Base-by-base conservation (phyloP, 768 basidiomycete species). In the Tulasnella sp. region DNA sequence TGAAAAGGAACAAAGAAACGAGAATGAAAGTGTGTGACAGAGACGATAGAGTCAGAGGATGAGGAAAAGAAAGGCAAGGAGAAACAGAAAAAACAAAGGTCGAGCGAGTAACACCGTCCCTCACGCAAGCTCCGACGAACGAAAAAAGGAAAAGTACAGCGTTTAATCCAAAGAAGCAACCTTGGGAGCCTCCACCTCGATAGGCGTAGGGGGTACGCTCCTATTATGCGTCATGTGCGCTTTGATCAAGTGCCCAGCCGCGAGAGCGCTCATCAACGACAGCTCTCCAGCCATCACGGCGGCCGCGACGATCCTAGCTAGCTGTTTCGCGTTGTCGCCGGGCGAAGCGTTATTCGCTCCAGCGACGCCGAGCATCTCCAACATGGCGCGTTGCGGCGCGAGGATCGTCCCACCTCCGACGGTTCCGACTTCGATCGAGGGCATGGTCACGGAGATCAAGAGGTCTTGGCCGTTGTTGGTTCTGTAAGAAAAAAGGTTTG, bases 201-300 rank as follows among this genome's bases (percentile, higher is more conserved):
- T 39, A 25, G 95, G 95, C 0, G 95, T 97, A 76, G 89, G 91
- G n/a, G 91, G 87, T 80, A 89, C 90, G 72, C 91, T 92, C 75
- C 96, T 88, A 82, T 99, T 99, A 85, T 96, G 95, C 45, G 89
- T 90, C 83, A 97, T 88, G 82, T 97, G 96, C 31, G 96, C 96
- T 42, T 92, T 88, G 80, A 99, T 94, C 78, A 99, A 87, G 81
- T 97, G 95, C 0, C 97, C 97, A 2, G 95, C 96, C 0, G 96
- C 96, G 42, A 99, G 88, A 1, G 97, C 96, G 79, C 90, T 91
- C 82, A 99, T 87, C 77, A 99, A 86, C 22, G 92, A 94, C 40
- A 99, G 86, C 83, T 99, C 97, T 45, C 97, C 97, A 1, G 97
- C 97, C 95, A 99, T 97, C 80, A 99, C 97, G 0, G 93, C 88